phyloP scores from a whole-genome alignment of 2,329 filamentous ascomycete species.

The Cadophora sp. region DNA sequence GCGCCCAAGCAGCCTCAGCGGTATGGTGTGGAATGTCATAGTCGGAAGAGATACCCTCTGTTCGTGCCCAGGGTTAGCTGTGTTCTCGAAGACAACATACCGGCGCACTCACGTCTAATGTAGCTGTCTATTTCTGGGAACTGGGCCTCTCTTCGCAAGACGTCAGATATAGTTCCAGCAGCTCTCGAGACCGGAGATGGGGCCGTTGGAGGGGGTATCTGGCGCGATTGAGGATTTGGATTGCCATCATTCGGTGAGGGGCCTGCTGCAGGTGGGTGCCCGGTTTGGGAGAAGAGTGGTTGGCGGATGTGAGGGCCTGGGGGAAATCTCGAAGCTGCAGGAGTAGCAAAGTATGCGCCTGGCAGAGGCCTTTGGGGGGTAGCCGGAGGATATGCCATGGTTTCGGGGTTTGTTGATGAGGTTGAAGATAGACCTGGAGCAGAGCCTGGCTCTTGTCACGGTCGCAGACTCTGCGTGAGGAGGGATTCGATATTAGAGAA shows the following conservation, averaged over 20 bases:
- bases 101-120: slow-evolving; percentile 73
- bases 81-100: slow-evolving; percentile 2
- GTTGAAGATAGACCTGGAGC: slow-evolving; percentile 7
- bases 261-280: slow-evolving; percentile 17
- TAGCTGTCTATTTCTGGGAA: slow-evolving; percentile 92
- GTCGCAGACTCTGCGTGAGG: slow-evolving; percentile 20
- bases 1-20: slow-evolving; percentile 75
- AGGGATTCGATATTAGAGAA: slow-evolving; percentile 22
- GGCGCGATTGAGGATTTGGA: slow-evolving; percentile 34
- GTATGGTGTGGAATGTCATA: slow-evolving; percentile 75
- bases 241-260: slow-evolving; percentile 27
- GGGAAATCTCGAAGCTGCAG: slow-evolving; percentile 61
- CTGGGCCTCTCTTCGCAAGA: slow-evolving; percentile 75
- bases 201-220: slow-evolving; percentile 44
- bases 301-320: slow-evolving; percentile 53
- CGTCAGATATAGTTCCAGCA: slow-evolving; percentile 81
- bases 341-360: slow-evolving; percentile 79
- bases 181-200: slow-evolving; percentile 79
- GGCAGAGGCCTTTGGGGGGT: slow-evolving; percentile 77
- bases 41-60: slow-evolving; percentile 89
- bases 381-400: slow-evolving; percentile 24
- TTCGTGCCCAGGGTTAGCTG: slow-evolving; percentile 38
- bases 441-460: slow-evolving; percentile 9
- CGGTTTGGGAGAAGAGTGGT: slow-evolving; percentile 52
- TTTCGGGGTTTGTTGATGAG: slow-evolving; percentile 13